Base-by-base conservation (phyloP, 768 basidiomycete species). In the Boletus speciosus region DNA sequence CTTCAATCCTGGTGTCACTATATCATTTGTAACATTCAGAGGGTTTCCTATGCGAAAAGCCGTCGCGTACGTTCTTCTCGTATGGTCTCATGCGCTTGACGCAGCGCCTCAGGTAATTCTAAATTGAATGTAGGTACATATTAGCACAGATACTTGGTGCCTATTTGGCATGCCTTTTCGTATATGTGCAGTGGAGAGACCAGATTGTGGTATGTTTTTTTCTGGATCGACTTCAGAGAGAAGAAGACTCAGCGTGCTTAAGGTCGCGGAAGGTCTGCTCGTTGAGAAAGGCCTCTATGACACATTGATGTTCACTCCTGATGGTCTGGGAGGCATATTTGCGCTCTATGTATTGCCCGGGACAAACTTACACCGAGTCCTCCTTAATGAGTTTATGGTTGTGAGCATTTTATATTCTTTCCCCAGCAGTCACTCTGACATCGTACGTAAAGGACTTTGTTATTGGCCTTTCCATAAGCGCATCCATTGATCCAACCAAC, bases 81-180 rank as follows among this genome's bases (percentile, higher is more conserved):
- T 60, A 44, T 16, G 57, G 57, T 53, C 48, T 38, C 53, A 45
- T 42, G 10, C 61, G 5, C 8, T 10, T 8, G 1, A 27, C 5
- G 34, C 31, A n/a, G 21, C 8, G 23, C 23, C 49, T 50, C 38
- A 14, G 29, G 21, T 37, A 40, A 50, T 34, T 56, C 63, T 40
- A 58, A 35, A 19, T 32, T 15, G 10, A 45, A 34, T n/a, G 10
- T 23, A 86, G 85, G 68, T 88, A 86, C 62, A 84, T 88, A 54
- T 39, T 78, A 12, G 79, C 84, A 0, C 88, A 90, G 62, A 76
- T 86, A 56, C 57, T 86, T 5, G 88, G 86, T 5, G 82, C 77
- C 12, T 86, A 83, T 58, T 66, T 88, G 56, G 87, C 83, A 0
- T 81, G 78, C 51, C 69, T 85, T 37, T 54, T 83, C 43, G 65